phyloP scores from a whole-genome alignment of 2,329 filamentous ascomycete genomes.

The Trichoderma brevicompactum region DNA sequence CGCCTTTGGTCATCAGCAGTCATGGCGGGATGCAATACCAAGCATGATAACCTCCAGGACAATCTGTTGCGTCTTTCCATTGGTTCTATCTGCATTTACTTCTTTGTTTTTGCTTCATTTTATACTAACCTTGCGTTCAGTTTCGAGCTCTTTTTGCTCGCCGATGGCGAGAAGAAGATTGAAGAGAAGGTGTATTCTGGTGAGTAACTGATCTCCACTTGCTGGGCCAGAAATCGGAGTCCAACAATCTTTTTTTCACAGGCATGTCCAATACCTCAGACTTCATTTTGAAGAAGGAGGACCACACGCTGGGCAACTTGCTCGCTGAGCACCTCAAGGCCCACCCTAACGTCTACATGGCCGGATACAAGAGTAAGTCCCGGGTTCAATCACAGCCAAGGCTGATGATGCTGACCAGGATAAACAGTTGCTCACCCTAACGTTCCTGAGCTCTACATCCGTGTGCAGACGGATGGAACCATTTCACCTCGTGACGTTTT shows the following conservation, averaged over 20 bases:
- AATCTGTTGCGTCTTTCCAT: conserved; percentile 40
- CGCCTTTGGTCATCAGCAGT: conserved; percentile 21
- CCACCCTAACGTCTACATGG: conserved; percentile 82
- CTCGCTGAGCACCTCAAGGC: conserved; percentile 84
- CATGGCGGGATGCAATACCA: conserved; percentile 46
- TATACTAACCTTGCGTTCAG: conserved; percentile 52
- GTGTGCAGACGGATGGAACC: conserved; percentile 88
- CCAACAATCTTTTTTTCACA: conserved; percentile 27
- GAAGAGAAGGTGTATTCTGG: conserved; percentile 86
- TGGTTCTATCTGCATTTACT: neutral
- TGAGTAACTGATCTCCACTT: conserved; percentile 51
- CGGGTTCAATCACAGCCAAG: conserved; percentile 40
- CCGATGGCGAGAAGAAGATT: conserved; percentile 90
- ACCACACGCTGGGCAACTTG: conserved; percentile 93
- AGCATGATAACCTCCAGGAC: conserved; percentile 47
- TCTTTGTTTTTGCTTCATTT: neutral
- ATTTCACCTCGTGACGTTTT: conserved; percentile 90
- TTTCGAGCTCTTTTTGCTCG: conserved; percentile 91
- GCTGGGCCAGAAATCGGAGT: neutral
- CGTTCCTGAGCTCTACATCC: conserved; percentile 67
- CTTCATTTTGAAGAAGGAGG: conserved; percentile 95
- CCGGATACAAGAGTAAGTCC: conserved; percentile 80
- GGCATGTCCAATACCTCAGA: conserved; percentile 94
- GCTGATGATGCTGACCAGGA: conserved; percentile 30
- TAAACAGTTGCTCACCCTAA: conserved; percentile 60